Conservation (phyloP, 805 yeast genomes). For the Wickerhamiella spandovensis region DNA sequence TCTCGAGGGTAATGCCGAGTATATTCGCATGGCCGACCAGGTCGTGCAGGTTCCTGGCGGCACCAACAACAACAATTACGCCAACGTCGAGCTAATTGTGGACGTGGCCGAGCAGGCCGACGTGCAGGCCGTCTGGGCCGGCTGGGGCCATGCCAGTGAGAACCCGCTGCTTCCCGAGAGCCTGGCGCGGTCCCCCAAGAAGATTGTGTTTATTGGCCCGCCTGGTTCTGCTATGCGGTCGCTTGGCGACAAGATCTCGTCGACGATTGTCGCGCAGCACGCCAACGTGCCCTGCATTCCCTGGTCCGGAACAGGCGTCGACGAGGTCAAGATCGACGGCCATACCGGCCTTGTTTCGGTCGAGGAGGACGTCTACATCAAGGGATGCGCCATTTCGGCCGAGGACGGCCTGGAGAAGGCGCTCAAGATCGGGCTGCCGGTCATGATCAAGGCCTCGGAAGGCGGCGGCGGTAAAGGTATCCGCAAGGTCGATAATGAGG, state of each 20-base stretch:
- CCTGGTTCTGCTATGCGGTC: constrained; percentile 99
- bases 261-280: constrained; percentile 98
- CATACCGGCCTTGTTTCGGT: constrained; percentile 77
- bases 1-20: constrained; percentile 90
- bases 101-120: constrained; percentile 94
- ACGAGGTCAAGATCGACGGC: constrained; percentile 56
- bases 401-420: constrained; percentile 86
- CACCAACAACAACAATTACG: constrained; percentile 95
- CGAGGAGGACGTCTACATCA: constrained; percentile 62
- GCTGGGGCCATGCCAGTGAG: constrained; percentile 99
- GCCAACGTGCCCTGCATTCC: constrained; percentile 98
- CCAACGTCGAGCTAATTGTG: constrained; percentile 93
- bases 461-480: constrained; percentile 99
- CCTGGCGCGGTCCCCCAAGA: constrained; percentile 84
- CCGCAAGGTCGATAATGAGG: constrained; percentile 81
- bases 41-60: constrained; percentile 98
- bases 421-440: constrained; percentile 84
- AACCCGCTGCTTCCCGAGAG: constrained; percentile 89
- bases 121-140: constrained; percentile 99
- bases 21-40: constrained; percentile 98
- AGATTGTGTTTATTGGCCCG: constrained; percentile 91
- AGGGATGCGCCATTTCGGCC: constrained; percentile 79
- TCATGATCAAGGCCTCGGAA: constrained; percentile 98
- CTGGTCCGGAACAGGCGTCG: constrained; percentile 98
- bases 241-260: constrained; percentile 95